A percentile compares a stretch with the other conserved stretches of the same genome.
Conservation (phyloP, 345 rosid genomes). For the Microcos paniculata region DNA sequence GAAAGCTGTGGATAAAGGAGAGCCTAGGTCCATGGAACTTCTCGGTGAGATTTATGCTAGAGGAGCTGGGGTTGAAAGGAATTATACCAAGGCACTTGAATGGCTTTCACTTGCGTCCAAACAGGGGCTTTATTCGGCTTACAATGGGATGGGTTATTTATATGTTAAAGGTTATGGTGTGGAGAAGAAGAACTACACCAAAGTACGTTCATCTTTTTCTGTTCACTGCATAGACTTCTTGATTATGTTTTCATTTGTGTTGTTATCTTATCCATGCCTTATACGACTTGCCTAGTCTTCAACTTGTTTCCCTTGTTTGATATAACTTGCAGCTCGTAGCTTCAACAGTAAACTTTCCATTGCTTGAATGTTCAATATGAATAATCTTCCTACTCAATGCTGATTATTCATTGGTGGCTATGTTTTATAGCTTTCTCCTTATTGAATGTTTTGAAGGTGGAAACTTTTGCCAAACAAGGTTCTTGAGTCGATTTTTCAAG, state of each 20-base stretch:
- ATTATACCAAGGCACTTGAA: constrained; percentile 87
- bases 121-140: constrained; percentile 82
- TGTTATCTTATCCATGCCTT: neutral
- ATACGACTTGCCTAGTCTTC: neutral
- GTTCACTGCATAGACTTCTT: neutral
- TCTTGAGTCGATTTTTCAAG: neutral
- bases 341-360: neutral
- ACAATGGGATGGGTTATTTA: constrained; percentile 92
- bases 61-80: constrained; percentile 98
- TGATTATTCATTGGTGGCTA: neutral
- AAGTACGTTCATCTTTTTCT: constrained; percentile 41
- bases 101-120: constrained; percentile 89
- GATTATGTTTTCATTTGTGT: neutral
- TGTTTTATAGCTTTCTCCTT: neutral
- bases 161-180: constrained; percentile 98
- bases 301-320: neutral
- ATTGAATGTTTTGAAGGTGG: neutral
- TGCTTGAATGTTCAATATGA: neutral
- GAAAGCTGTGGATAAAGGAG: constrained; percentile 89
- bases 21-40: constrained; percentile 93
- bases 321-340: neutral
- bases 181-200: constrained; percentile 88
- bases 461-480: neutral
- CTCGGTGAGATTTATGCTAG: constrained; percentile 96
- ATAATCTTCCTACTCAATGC: neutral